phyloP scores from a whole-genome alignment of 2,329 filamentous ascomycete genomes.

The Hypoxylon sp. region DNA sequence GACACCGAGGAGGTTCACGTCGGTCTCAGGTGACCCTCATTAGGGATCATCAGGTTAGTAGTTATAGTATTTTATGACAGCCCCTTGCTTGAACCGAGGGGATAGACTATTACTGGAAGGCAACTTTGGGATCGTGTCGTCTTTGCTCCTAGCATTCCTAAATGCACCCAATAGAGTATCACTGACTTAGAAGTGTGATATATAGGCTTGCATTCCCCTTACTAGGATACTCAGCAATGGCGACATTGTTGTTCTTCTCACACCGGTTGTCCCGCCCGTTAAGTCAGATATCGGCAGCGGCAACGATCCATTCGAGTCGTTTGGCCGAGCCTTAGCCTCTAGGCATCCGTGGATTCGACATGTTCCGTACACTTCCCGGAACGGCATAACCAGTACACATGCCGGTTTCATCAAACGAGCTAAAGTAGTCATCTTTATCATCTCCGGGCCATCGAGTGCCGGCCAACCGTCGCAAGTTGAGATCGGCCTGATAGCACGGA shows the following conservation, averaged over 20 bases:
- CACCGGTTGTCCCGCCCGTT: constrained; percentile 67
- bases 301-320: constrained; percentile 79
- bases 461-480: constrained; percentile 68
- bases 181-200: constrained; percentile 57
- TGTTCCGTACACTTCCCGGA: constrained; percentile 76
- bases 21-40: constrained; percentile 51
- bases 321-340: constrained; percentile 74
- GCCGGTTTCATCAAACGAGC: constrained; percentile 73
- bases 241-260: constrained; percentile 73
- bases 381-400: constrained; percentile 76
- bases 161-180: constrained; percentile 48
- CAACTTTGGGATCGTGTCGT: constrained; percentile 1
- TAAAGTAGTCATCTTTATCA: constrained; percentile 72
- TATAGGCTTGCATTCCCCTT: constrained; percentile 62
- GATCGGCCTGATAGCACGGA: constrained; percentile 62
- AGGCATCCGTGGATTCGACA: constrained; percentile 76
- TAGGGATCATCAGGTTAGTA: constrained; percentile 50
- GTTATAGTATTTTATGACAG: constrained; percentile 11
- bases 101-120: constrained; percentile 1
- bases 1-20: constrained; percentile 52
- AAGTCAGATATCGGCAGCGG: constrained; percentile 59
- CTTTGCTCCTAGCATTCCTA: constrained; percentile 5
- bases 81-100: constrained; percentile 1
- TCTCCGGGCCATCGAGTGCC: constrained; percentile 63
- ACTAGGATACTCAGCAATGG: constrained; percentile 62